Evolutionary conservation across 495 filamentous ascomycete genomes (phyloP), one percentile per base, ranked within the genome.

Genomic region (Aspergillus indologenus): DNA sequence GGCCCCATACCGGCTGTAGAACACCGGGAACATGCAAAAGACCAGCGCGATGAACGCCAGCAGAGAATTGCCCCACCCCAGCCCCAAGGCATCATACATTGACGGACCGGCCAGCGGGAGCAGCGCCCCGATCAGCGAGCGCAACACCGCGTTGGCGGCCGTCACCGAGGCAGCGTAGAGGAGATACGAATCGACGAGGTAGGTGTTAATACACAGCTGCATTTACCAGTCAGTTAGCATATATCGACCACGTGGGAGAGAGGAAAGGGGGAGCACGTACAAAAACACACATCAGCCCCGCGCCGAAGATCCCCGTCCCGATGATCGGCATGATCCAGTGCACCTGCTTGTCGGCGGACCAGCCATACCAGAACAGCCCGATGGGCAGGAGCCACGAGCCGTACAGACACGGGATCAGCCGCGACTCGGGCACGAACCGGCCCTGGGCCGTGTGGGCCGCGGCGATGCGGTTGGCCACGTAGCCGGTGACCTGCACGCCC

Each of bases 151-250:
- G 14, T 83, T 80, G 7, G 71, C 69, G 0, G 88, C 89, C 64
- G 87, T 83, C 2, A 85, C 89, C 11, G 77, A 83, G 1, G 90
- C 90, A 0, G 90, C 86, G 67, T 85, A 88, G 40, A 85, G 78
- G 56, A 86, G 81, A 42, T 70, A 71, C 7, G 87, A 86, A 63
- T 92, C 89, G 9, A 86, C 85, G 17, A 92, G 71, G 62, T 92
- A 92, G 62, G 66, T 68, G 26, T 65, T 91, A 24, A 40, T 40
- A 11, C 34, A 11, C 34, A 40, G 34, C 34, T 40, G 5, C 34
- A 14, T n/a, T n/a, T n/a, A n/a, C n/a, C 5, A 7, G 12, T 11
- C 34, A 40, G 34, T 40, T 15, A 40, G 34, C 34, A 40, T n/a
- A n/a, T n/a, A n/a, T n/a, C n/a, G n/a, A n/a, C n/a, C n/a, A n/a